Conservation (phyloP, 208 protist species). For the Blastocrithidia nonstop region DNA sequence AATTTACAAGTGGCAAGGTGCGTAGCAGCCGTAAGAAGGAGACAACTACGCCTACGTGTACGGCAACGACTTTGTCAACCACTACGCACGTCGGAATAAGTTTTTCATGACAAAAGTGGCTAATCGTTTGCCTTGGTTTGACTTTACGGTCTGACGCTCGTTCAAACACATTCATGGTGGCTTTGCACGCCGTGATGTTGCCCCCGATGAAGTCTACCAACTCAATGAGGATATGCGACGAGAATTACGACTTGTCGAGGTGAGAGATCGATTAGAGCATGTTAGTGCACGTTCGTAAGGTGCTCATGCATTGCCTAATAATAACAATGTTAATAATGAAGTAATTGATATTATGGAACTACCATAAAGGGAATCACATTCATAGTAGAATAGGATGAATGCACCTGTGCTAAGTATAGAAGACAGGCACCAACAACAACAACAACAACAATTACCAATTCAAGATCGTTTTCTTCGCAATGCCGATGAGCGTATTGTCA, state of each 20-base stretch:
- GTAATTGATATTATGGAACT: no score
- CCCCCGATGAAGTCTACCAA: conserved; percentile 79
- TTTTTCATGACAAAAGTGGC: conserved; percentile 6
- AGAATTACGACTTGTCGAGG: conserved; percentile 50
- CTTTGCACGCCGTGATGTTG: conserved; percentile 74
- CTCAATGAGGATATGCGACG: conserved; percentile 78
- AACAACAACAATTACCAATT: conserved; percentile 2
- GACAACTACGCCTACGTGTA: conserved; percentile 16
- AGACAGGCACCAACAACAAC: conserved; percentile 9
- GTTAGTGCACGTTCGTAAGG: no score
- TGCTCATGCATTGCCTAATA: no score
- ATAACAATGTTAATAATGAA: no score
- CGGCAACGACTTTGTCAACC: neutral
- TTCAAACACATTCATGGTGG: conserved; percentile 87
- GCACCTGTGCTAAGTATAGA: conserved; percentile 15
- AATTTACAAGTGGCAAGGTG: conserved; percentile 68
- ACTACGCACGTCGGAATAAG: conserved; percentile 6
- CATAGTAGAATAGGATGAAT: no score
- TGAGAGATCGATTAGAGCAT: no score
- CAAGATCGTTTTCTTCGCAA: conserved; percentile 2
- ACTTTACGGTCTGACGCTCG: conserved; percentile 82
- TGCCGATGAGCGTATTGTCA: conserved; percentile 5
- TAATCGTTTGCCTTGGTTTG: conserved; percentile 78
- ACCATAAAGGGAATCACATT: no score
- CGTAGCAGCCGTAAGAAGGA: conserved; percentile 56